These are phyloP conservation scores for Blastocystis sp. DNA, from an alignment of 352 stramenopile species.

Conservation along the genomic window DNA sequence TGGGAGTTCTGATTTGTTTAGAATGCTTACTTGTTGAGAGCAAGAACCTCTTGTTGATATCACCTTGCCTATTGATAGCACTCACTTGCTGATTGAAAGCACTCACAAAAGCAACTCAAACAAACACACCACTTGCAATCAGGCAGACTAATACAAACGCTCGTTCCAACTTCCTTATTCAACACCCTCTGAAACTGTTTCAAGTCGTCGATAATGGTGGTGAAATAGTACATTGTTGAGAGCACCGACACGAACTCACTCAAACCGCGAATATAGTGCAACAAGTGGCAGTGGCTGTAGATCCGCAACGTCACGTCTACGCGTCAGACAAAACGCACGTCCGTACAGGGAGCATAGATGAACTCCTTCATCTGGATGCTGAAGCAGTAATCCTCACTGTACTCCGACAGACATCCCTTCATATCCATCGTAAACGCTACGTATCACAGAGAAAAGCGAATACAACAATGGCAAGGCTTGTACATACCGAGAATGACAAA, in stretches of 20 bases:
- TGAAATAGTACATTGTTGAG: conserved; percentile 27
- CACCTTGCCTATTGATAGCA: too few relatives aligned
- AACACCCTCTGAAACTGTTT: neutral
- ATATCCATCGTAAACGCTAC: neutral
- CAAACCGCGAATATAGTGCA: conserved; percentile 3
- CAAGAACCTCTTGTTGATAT: too few relatives aligned
- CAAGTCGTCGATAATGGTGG: conserved; percentile 30
- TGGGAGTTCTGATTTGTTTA: too few relatives aligned
- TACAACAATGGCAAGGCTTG: conserved; percentile 21
- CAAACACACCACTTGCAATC: neutral
- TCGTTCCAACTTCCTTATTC: neutral
- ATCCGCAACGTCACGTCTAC: neutral
- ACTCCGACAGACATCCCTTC: neutral
- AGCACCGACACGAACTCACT: conserved; percentile 19
- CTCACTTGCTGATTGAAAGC: too few relatives aligned
- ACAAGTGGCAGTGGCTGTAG: neutral
- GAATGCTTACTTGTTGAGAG: too few relatives aligned
- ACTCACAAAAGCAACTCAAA: too few relatives aligned
- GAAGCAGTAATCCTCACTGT: conserved; percentile 17
- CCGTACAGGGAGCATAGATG: neutral
- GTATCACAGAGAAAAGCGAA: neutral
- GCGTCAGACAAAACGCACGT: neutral
- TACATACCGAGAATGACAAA: conserved; percentile 21
- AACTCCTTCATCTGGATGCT: neutral
- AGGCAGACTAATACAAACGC: neutral